Conservation (phyloP, 768 basidiomycete genomes). For the Termitomyces sp. region DNA sequence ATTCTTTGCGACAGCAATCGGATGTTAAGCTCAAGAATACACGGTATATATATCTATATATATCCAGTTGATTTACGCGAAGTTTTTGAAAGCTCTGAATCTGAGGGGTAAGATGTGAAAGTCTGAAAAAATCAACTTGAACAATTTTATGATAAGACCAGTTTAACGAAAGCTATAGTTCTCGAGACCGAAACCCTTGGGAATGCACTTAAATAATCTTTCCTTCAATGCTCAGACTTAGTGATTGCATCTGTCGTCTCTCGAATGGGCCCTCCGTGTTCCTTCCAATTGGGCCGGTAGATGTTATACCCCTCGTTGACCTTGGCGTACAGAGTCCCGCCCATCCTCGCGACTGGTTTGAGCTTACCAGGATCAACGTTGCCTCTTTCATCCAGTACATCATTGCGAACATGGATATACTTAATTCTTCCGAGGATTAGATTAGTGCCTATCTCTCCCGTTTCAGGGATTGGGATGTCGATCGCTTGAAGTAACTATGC, state of each 20-base stretch:
- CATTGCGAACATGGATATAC: slow-evolving; percentile 52
- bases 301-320: slow-evolving; percentile 46
- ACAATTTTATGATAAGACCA: background rate
- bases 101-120: no score
- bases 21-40: no score
- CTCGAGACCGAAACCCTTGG: background rate
- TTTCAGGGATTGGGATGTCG: slow-evolving; percentile 34
- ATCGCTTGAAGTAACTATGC: slow-evolving; percentile 38
- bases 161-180: background rate
- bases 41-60: no score
- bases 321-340: slow-evolving; percentile 41
- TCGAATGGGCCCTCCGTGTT: slow-evolving; percentile 11
- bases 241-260: slow-evolving; percentile 1
- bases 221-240: background rate
- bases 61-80: no score
- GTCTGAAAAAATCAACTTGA: no score
- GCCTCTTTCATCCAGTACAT: slow-evolving; percentile 37
- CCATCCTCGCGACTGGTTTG: slow-evolving; percentile 45
- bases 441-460: slow-evolving; percentile 28
- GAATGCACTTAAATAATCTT: background rate
- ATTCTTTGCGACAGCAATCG: no score
- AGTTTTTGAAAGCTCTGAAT: background rate
- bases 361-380: slow-evolving; percentile 43
- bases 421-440: slow-evolving; percentile 51
- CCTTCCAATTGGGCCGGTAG: slow-evolving; percentile 46